Percentiles rank a stretch among this genome's conserved stretches.
phyloP scores from a whole-genome alignment of 2,329 filamentous ascomycete species.

The Leptographium galeiforme region DNA sequence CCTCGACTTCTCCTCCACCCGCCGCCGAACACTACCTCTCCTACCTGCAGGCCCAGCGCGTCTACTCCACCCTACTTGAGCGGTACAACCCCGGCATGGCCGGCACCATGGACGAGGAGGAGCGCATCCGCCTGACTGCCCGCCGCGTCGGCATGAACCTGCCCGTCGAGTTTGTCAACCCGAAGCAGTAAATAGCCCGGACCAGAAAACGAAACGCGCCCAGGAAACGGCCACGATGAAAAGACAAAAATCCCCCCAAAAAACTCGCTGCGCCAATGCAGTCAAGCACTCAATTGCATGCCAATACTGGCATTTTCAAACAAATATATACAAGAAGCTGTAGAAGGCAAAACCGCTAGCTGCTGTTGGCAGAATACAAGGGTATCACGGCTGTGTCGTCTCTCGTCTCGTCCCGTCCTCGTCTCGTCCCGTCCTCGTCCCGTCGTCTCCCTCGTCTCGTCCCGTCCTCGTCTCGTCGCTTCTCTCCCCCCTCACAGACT shows the following conservation, averaged over 20 bases:
- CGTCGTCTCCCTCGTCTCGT: not conserved
- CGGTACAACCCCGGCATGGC: conserved; percentile 88
- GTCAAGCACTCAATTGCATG: too few relatives aligned
- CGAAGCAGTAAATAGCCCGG: not conserved
- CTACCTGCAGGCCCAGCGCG: conserved; percentile 75
- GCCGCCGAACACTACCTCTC: conserved; percentile 61
- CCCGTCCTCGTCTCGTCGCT: not conserved
- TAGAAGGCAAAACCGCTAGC: too few relatives aligned
- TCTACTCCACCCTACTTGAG: conserved; percentile 70
- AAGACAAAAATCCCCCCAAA: too few relatives aligned
- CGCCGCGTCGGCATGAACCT: conserved; percentile 83
- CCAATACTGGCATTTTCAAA: too few relatives aligned
- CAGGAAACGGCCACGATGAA: not conserved
- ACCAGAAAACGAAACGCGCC: not conserved
- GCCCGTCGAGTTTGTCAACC: conserved; percentile 44
- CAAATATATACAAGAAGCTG: too few relatives aligned
- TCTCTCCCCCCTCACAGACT: conserved; percentile 20
- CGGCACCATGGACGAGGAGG: conserved; percentile 58
- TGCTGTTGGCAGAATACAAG: too few relatives aligned
- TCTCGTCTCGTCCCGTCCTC: not conserved
- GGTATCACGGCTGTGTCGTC: too few relatives aligned
- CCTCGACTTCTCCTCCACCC: conserved; percentile 15
- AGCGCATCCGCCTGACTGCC: conserved; percentile 71
- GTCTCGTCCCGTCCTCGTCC: not conserved
- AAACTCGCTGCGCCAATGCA: too few relatives aligned